Base-by-base conservation (phyloP, 805 yeast species). In the Cyberlindnera amylophila region DNA sequence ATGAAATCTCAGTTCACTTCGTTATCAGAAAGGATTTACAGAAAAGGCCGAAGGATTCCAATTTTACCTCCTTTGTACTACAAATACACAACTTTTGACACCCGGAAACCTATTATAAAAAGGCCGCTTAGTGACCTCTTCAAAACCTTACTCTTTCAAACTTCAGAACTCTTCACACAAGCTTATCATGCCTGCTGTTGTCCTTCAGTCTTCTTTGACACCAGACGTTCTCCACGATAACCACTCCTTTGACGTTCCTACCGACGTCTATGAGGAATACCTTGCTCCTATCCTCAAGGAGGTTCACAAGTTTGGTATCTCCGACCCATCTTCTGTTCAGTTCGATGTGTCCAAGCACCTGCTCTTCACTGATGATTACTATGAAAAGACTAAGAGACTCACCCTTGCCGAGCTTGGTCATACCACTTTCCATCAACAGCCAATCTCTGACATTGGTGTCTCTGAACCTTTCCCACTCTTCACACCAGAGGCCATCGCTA, bases 401-500 rank as follows among this genome's bases (percentile, higher is more conserved):
- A 66, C 72, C 3, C 68, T 77, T 70, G 71, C 64, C 36, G 81
- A 78, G 45, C 63, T 79, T 43, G 79, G 77, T 0, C 58, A 71
- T 42, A 43, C 45, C 4, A 33, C 42, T 9, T 52, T 69, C 32
- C 58, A 64, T 49, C 66, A 67, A 32, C 62, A 66, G 44, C 80
- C 75, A 55, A 74, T 79, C 40, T 69, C 78, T 17, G 71, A 70
- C 3, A 66, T 77, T 51, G 85, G 80, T 15, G 82, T 75, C 17
- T 65, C 74, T 41, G 79, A 73, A 41, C 81, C 84, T 1, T 79
- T 79, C 58, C 81, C 81, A 4, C 63, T 79, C 35, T 79, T 79
- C 61, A 76, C 81, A 1, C 74, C 75, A 24, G 82, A 78, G 51
- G 82, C 83, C 2, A 64, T 76, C 42, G 71, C 70, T 32, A 70